Evolutionary conservation across 257 asterid species (phyloP).

Genomic region (Lantana camara): DNA sequence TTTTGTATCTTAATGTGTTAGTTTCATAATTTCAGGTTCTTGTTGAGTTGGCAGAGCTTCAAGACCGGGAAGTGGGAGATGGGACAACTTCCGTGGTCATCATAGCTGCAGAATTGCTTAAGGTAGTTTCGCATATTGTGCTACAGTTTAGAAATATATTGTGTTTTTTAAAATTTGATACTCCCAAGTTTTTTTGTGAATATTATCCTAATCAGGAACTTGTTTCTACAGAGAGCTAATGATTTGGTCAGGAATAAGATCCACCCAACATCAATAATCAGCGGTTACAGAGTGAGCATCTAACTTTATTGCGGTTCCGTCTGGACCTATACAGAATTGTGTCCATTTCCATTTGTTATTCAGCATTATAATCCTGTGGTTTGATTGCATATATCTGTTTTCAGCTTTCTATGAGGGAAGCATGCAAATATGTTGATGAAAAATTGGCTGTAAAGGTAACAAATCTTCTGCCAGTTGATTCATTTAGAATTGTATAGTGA

Average conservation of each 20-base stretch:
- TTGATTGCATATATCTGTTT: slow-evolving; percentile 25
- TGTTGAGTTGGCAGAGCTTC: slow-evolving; percentile 98
- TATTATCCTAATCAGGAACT: slow-evolving; percentile 24
- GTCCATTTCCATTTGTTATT: not conserved
- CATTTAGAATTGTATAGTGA: not conserved
- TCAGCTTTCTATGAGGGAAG: slow-evolving; percentile 99
- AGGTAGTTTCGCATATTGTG: too few relatives aligned
- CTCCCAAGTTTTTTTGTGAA: slow-evolving; percentile 5
- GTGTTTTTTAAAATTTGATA: slow-evolving; percentile 2
- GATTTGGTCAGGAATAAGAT: slow-evolving; percentile 94
- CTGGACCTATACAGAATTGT: not conserved
- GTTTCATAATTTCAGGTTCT: slow-evolving; percentile 59
- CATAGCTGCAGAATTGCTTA: slow-evolving; percentile 95
- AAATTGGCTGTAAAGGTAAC: slow-evolving; percentile 85
- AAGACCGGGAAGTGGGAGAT: slow-evolving; percentile 99
- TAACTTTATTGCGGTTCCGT: not conserved
- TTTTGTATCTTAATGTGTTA: not conserved
- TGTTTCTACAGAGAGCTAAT: slow-evolving; percentile 84
- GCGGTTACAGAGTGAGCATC: slow-evolving; percentile 84
- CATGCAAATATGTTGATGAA: slow-evolving; percentile 95
- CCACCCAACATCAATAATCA: slow-evolving; percentile 93
- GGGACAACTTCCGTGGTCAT: slow-evolving; percentile 98
- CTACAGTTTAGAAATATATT: not conserved
- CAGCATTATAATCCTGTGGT: slow-evolving; percentile 7
- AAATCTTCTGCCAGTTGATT: slow-evolving; percentile 13